Base-by-base conservation (phyloP, 805 yeast genomes). In the Blastobotrys americana region DNA sequence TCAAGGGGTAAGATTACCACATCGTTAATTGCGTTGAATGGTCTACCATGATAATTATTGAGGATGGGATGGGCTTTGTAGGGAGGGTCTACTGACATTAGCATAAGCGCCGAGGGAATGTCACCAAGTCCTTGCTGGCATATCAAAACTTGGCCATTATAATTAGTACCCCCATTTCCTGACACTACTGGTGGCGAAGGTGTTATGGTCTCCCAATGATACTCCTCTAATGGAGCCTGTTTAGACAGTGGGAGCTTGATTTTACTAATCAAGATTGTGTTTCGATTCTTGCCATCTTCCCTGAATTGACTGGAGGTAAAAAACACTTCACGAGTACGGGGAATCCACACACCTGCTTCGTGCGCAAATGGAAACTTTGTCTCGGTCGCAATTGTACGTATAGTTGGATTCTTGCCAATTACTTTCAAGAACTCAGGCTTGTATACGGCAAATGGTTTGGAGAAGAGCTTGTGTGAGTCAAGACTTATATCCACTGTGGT, bases 281-380 rank as follows among this genome's bases (percentile, higher is more conserved):
- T 45, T 15, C 45, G 20, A 20, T 6, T 4, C 9, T 39, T 9
- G 9, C 37, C 39, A 21, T 45, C 43, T 20, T 44, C 43, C 18
- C 34, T 20, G 18, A 37, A 51, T 49, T 52, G 57, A 44, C 54
- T 56, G 16, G 61, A 54, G 6, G 62, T 57, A 51, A 58, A 58
- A 37, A 53, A 47, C 33, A 57, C 59, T 36, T 55, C 55, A 25
- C 59, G 50, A 1, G 50, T 41, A 8, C 38, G 35, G 4, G 57
- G 56, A 28, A 53, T 43, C 57, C 57, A 57, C 10, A 57, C 48
- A 4, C 60, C 61, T 4, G 60, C 62, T 40, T 58, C 62, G 45
- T 58, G 62, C 2, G 62, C 62, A 37, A 55, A 58, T 21, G 51
- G 57, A 38, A 41, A 48, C 13, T 36, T 25, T 8, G 31, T 25